Evolutionary conservation across 768 basidiomycete species (phyloP), one percentile per base, ranked within the genome.

Genomic region (Termitomyces sp.): DNA sequence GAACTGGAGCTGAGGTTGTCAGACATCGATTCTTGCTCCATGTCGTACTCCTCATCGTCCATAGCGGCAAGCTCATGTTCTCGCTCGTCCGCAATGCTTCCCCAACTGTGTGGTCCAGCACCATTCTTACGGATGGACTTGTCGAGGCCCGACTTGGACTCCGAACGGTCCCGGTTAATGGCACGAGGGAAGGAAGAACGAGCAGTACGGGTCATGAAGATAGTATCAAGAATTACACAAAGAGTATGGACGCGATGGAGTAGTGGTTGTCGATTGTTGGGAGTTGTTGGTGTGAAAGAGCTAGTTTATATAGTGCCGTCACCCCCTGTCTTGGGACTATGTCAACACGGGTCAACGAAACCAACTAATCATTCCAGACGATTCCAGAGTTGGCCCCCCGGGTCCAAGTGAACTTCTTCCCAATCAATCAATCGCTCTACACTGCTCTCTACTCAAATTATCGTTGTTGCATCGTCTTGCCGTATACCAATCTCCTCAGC

Each of bases 61-160:
- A 80, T 57, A 1, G 85, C 88, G 39, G 78, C 81, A 27, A 70
- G 68, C 73, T 89, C 90, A 64, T 81, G 77, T 60, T 82, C 77
- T 42, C 71, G 74, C 74, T 93, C 89, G 65, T 90, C 78, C 3
- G 72, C 73, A 62, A 90, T 70, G 57, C 79, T 81, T 59, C 93
- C 93, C 93, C 93, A 96, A 76, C 91, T 93, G 75, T 94, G 85
- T 8, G 80, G 78, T 36, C 93, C 93, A 30, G 83, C 86, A 57
- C 93, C 93, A 61, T 83, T 78, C 76, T 94, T 94, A 74, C 85
- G 87, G 58, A 88, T 65, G 65, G 80, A 81, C 67, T 81, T 81
- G 79, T 87, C 84, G 58, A 87, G 78, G 55, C 92, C 93, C 42
- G 86, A 82, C 75, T 86, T 89, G 68, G 86, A 84, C 76, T 87